Percentiles rank a stretch among this genome's conserved stretches.
Conservation (phyloP, 1,284 basidiomycete genomes). For the Tilletiaria anomala region DNA sequence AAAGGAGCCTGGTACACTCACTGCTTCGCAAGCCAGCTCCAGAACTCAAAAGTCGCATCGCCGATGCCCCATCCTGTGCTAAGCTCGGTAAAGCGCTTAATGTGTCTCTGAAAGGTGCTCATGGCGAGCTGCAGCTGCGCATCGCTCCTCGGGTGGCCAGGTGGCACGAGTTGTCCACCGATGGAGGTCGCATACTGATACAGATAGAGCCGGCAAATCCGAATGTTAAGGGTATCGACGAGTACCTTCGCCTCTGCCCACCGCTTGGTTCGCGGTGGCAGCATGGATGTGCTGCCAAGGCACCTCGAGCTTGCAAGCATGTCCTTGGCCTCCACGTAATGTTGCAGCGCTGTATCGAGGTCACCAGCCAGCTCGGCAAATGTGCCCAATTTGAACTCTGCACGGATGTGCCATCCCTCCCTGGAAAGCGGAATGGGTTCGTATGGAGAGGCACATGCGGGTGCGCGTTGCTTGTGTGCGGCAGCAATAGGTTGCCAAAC, state of each 20-base stretch:
- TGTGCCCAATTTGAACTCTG: slow-evolving; percentile 90
- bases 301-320: slow-evolving; percentile 8
- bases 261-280: slow-evolving; percentile 82
- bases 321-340: slow-evolving; percentile 12
- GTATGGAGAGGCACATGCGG: background rate
- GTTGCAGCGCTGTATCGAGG: slow-evolving; percentile 49
- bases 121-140: slow-evolving; percentile 38
- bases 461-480: background rate
- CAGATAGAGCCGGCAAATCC: slow-evolving; percentile 50
- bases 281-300: slow-evolving; percentile 56
- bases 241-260: slow-evolving; percentile 98
- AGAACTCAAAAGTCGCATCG: slow-evolving; percentile 90
- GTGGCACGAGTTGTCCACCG: background rate
- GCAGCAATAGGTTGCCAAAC: slow-evolving; percentile 19
- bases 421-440: slow-evolving; percentile 46
- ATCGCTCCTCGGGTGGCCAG: background rate
- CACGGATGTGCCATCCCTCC: slow-evolving; percentile 87
- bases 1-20: slow-evolving; percentile 42
- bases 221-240: slow-evolving; percentile 48
- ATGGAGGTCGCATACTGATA: slow-evolving; percentile 47
- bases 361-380: slow-evolving; percentile 89
- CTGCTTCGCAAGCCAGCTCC: slow-evolving; percentile 91
- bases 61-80: slow-evolving; percentile 89
- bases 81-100: slow-evolving; percentile 70
- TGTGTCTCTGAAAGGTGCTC: slow-evolving; percentile 63